phyloP scores from a whole-genome alignment of 371 early-diverging fungal genomes.

The Lichtheimia ramosa region DNA sequence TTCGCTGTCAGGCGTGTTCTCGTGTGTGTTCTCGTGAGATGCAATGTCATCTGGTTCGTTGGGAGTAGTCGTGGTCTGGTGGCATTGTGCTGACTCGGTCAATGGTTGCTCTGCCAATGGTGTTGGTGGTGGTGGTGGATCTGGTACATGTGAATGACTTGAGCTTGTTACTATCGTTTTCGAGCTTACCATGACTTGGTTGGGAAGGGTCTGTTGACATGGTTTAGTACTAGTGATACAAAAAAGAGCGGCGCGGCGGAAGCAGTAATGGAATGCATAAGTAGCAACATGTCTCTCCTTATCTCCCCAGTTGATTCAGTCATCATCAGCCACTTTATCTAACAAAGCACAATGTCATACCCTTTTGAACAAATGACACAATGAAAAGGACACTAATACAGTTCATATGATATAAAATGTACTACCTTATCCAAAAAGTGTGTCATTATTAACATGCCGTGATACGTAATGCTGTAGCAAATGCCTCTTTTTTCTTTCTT shows the following conservation, averaged over 20 bases:
- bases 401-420: slow-evolving; percentile 1
- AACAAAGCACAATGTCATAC: background rate
- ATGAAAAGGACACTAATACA: background rate
- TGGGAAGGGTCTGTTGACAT: no score
- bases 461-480: background rate
- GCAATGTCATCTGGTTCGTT: background rate
- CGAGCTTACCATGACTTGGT: no score
- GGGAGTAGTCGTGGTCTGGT: background rate
- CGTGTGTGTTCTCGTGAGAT: background rate
- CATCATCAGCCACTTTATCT: background rate
- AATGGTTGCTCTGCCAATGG: background rate
- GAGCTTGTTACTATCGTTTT: no score
- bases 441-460: background rate
- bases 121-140: background rate
- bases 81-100: background rate
- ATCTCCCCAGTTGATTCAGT: no score
- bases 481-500: slow-evolving; percentile 3
- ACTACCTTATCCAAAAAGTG: background rate
- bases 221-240: no score
- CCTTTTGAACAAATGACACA: slow-evolving; percentile 1
- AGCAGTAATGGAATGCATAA: no score
- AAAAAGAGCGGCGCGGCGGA: no score
- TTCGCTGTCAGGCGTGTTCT: background rate
- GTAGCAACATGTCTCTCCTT: no score
- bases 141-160: background rate